Evolutionary conservation across 306 rosid species (phyloP), one percentile per base, ranked within the genome.

Genomic region (Canavalia gladiata): DNA sequence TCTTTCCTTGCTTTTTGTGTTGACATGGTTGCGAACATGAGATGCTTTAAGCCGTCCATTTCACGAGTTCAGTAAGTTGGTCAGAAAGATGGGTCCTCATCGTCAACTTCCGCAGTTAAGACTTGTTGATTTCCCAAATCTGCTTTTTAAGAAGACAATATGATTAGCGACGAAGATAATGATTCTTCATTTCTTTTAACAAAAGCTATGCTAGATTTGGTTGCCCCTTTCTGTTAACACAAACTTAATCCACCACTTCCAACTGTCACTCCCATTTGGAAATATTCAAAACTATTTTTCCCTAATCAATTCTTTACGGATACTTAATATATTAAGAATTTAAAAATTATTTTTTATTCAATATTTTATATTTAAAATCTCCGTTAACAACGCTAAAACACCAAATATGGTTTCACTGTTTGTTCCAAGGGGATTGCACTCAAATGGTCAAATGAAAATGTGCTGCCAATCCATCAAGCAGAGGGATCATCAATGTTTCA

Each of bases 181-280:
- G 83, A 86, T 80, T 72, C 80, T 51, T 12, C 72, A 37, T 64
- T 75, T 82, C 82, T 83, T 83, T 80, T 71, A 28, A 75, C 71
- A 65, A 80, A 83, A 80, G 85, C 41, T 70, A 28, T 37, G 11
- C 69, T 65, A 79, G 83, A 83, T 79, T 80, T 86, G 78, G 43
- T 79, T 54, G 55, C 2, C 10, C 42, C 35, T 70, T 82, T 79
- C 62, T n/a, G 13, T 8, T 73, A 83, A 64, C 6, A 8, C 41
- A 18, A 13, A 49, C 68, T 59, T 54, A 7, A 35, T 67, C 13
- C 55, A 33, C 41, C 43, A 18, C 50, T 78, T 12, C 76, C 59
- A 39, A 70, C 77, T 63, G 74, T 81, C 83, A 35, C 76, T 4
- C 57, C 47, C 4, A n/a, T 4, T 63, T 63, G 3, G 35, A 63